Base-by-base conservation (phyloP, 768 basidiomycete species). In the Serendipita sp. region DNA sequence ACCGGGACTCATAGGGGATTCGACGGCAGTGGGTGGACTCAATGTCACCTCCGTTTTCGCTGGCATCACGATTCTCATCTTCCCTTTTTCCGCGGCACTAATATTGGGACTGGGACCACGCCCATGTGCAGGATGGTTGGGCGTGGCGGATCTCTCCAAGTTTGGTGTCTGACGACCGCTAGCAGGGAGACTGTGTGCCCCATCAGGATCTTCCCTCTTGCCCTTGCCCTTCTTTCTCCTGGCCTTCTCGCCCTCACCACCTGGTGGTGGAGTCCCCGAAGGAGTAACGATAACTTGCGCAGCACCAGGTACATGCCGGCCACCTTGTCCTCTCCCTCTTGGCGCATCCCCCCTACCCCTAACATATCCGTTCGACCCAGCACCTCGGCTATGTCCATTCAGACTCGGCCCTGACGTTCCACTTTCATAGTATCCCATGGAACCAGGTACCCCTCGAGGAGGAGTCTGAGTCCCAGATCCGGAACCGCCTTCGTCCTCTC, bases 401-500 rank as follows among this genome's bases (percentile, higher is more conserved):
- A 67, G 63, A 20, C n/a, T 60, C n/a, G n/a, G n/a, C n/a, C n/a
- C n/a, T n/a, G n/a, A n/a, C n/a, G n/a, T n/a, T 17, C 63, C 62
- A 45, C 51, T 42, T 5, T 42, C 42, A 31, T 26, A 24, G 20
- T 34, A 53, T 20, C 26, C 62, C 31, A 64, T 74, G 72, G 58
- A 65, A 43, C 43, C 53, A n/a, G 50, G 24, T 17, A 64, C 62
- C 38, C 60, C 66, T 56, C 64, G 66, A 31, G 82, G 81, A 2
- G 86, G 86, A 14, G 86, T 87, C 34, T 80, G 77, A 20, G 74
- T 77, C 7, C 83, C 83, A 63, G 73, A 79, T 17, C 71, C 70
- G 14, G 38, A 14, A 1, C 86, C 89, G 42, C 88, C 89, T 69
- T 95, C 91, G 65, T 96, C 95, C 70, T 93, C 90, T 17, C 94